These are phyloP conservation scores for Bipolaris victoriae DNA, from an alignment of 2,329 filamentous ascomycete species.

Conservation along the genomic window DNA sequence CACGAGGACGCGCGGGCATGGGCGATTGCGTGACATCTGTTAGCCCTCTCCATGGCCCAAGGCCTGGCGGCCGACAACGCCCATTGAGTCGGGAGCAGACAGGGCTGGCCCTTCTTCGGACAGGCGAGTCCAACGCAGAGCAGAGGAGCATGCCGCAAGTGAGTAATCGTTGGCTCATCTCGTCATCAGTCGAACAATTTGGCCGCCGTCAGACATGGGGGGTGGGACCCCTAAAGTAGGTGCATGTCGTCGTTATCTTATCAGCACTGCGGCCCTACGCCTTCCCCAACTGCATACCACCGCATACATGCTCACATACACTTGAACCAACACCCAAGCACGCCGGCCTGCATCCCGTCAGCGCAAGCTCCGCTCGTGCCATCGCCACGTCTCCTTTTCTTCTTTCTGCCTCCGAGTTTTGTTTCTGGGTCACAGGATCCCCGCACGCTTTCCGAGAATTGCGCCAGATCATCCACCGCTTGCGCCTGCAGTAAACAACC, in stretches of 20 bases:
- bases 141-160: background rate
- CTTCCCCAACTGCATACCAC: background rate
- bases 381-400: background rate
- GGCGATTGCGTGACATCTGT: constrained; percentile 10
- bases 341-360: background rate
- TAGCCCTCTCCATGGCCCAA: background rate
- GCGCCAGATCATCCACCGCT: constrained; percentile 27
- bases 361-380: background rate
- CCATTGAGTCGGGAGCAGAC: background rate
- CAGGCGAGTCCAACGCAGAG: background rate
- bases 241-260: constrained; percentile 15
- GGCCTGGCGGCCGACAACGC: background rate
- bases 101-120: constrained; percentile 11
- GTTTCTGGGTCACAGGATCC: background rate
- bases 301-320: background rate
- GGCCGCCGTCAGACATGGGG: constrained; percentile 9
- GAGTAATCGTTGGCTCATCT: constrained; percentile 23
- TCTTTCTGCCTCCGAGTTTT: background rate
- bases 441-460: constrained; percentile 15
- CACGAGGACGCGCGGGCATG: background rate
- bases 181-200: constrained; percentile 19
- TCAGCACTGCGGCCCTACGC: constrained; percentile 5
- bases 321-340: constrained; percentile 3
- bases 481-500: constrained; percentile 25
- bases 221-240: background rate